Evolutionary conservation across 1,284 basidiomycete genomes (phyloP), one percentile per base, ranked within the genome.

Genomic region (Serendipita sp.): DNA sequence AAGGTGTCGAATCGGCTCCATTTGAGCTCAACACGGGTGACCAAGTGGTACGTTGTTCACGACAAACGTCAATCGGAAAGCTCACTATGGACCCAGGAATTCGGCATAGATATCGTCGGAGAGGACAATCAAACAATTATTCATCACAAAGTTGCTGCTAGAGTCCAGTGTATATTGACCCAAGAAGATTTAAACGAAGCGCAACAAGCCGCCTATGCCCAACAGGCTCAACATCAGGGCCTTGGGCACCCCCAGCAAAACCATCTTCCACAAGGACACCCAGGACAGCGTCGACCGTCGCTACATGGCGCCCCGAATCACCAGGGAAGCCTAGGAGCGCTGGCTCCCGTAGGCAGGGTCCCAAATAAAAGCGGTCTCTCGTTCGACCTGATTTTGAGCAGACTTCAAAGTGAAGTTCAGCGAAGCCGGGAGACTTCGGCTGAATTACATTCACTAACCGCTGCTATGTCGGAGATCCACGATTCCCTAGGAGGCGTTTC

Each of bases 41-140:
- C 72, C 88, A 94, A 67, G 86, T 92, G 66, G 85, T 87, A 72
- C 64, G 85, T 79, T 41, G 22, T 4, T 60, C 53, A 32, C 61
- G 22, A 62, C 76, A 77, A 76, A 71, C 50, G 76, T 73, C 30
- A 44, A 29, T 35, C 50, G 50, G 13, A 50, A 49, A 62, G 34
- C 64, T 45, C 38, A 12, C 58, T 34, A 30, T n/a, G 42, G 41
- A 26, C 63, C 0, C 69, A 93, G 91, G 94, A 98, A 83, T 97
- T 97, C 71, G 94, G 95, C 65, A 99, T 99, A 72, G 96, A 99
- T 76, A 99, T 99, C 66, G 90, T 97, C 63, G 92, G 92, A 65
- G 95, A 99, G 71, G 96, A 99, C 77, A 97, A 96, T 79, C 93
- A 93, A 75, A 93, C 93, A 0, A 93, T 97, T 66, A 87, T 99